Percentiles rank a stretch among this genome's conserved stretches.
These are phyloP conservation scores for Russula ochroleuca DNA, from an alignment of 768 basidiomycete genomes.

Conservation along the genomic window DNA sequence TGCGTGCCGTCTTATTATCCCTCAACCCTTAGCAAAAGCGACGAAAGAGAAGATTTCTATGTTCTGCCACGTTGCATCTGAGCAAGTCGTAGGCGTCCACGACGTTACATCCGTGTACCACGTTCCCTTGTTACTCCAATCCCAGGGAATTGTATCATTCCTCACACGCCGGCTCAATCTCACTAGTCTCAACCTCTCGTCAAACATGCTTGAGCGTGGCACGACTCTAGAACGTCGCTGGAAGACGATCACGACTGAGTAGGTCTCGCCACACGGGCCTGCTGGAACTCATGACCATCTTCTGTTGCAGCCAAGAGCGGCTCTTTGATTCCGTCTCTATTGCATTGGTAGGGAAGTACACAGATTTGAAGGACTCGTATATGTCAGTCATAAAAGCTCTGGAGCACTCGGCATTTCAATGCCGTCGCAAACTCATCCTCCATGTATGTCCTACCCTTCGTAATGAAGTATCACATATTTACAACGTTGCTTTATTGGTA, in stretches of 20 bases:
- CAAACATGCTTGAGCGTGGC: conserved; percentile 59
- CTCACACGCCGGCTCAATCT: conserved; percentile 81
- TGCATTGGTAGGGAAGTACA: conserved; percentile 96
- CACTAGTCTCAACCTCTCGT: conserved; percentile 47
- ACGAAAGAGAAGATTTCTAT: conserved; percentile 97
- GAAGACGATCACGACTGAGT: conserved; percentile 82
- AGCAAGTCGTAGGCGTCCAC: conserved; percentile 92
- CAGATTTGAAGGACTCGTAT: conserved; percentile 93
- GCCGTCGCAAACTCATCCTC: conserved; percentile 76
- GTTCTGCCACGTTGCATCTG: conserved; percentile 93
- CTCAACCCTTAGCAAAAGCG: conserved; percentile 71
- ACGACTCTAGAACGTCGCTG: conserved; percentile 64
- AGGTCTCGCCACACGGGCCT: conserved; percentile 4
- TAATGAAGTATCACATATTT: not conserved
- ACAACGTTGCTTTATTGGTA: conserved; percentile 32
- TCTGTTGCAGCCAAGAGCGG: conserved; percentile 73
- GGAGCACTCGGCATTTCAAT: conserved; percentile 94
- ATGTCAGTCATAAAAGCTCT: conserved; percentile 97
- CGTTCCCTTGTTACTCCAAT: conserved; percentile 85
- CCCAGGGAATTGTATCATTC: conserved; percentile 88
- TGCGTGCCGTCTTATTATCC: conserved; percentile 82
- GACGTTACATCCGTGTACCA: conserved; percentile 97
- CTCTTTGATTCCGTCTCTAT: conserved; percentile 86
- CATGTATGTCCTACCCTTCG: conserved; percentile 49
- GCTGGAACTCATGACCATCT: not conserved